These are phyloP conservation scores for Apiotrichum siamense DNA, from an alignment of 1,284 basidiomycete genomes.

Conservation along the genomic window DNA sequence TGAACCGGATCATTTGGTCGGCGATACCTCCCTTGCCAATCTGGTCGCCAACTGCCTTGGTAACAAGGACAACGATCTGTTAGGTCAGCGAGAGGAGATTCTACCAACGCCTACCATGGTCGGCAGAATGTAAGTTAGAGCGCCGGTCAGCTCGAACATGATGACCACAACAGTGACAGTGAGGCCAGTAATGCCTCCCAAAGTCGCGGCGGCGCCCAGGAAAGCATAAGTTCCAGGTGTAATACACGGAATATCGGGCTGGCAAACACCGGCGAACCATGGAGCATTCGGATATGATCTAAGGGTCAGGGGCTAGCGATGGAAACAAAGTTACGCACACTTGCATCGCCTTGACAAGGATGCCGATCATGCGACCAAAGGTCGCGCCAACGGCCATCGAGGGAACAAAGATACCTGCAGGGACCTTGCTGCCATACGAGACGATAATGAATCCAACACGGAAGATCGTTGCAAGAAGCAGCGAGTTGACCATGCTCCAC, in stretches of 20 bases:
- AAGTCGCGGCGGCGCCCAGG: conserved; percentile 86
- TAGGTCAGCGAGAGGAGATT: conserved; percentile 88
- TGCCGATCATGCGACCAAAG: conserved; percentile 92
- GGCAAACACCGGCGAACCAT: conserved; percentile 76
- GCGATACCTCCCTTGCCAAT: conserved; percentile 89
- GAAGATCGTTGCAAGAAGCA: conserved; percentile 84
- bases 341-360: conserved; percentile 87
- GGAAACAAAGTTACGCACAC: conserved; percentile 52
- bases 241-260: conserved; percentile 89
- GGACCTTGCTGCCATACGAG: conserved; percentile 94
- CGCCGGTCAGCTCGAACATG: conserved; percentile 99
- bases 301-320: background rate
- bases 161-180: conserved; percentile 98
- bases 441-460: conserved; percentile 81
- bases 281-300: conserved; percentile 76
- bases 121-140: conserved; percentile 93
- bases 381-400: conserved; percentile 97
- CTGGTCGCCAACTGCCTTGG: conserved; percentile 95
- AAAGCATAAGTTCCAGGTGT: conserved; percentile 97
- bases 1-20: conserved; percentile 95
- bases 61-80: conserved; percentile 95
- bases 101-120: conserved; percentile 88
- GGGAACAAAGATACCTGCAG: conserved; percentile 94
- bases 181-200: conserved; percentile 92
- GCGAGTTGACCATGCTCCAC: conserved; percentile 90